Evolutionary conservation across 352 stramenopile genomes (phyloP), one percentile per base, ranked within the genome.

Genomic region (Phytophthora crassamura): DNA sequence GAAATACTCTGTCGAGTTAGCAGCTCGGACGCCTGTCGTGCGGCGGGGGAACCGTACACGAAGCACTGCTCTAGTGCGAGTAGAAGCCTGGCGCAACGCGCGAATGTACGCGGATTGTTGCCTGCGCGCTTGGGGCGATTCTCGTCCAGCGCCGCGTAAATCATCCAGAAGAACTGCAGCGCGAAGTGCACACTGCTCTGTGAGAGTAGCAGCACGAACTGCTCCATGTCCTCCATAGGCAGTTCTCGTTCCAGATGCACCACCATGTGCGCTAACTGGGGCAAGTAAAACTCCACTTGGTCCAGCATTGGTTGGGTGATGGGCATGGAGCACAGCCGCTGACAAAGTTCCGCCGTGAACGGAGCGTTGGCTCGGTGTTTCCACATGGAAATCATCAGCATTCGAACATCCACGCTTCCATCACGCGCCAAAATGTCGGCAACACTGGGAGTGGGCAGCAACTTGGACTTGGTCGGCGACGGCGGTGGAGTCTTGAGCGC

Each of bases 141-240:
- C 63, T 94, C 86, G 48, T 94, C 86, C 34, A 94, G 43, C 8
- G 86, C 72, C 0, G 82, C 84, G 59, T 93, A 94, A 46, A 94
- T 77, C 47, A 90, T 88, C 86, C 86, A 94, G 68, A 94, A 93
- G 58, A 93, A 83, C 59, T 93, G 82, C n/a, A 93, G 59, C 8
- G 86, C 86, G 45, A 94, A 89, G 62, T 94, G 84, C 16, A 89
- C 78, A 43, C 86, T 94, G 58, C 79, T 90, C 52, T 90, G 78
- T 5, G 78, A 85, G 16, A 94, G 71, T 33, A 90, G 56, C 20
- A 94, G 64, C 59, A 93, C 80, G 41, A 94, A 93, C 55, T 91
- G 82, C 72, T 93, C 86, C 66, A 94, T 88, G 18, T 80, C 74
- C 20, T 81, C 79, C 65, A 91, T 89, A 1, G 86, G 82, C 12